These are phyloP conservation scores for Clarkia xantiana DNA, from an alignment of 345 rosid genomes.

Conservation along the genomic window DNA sequence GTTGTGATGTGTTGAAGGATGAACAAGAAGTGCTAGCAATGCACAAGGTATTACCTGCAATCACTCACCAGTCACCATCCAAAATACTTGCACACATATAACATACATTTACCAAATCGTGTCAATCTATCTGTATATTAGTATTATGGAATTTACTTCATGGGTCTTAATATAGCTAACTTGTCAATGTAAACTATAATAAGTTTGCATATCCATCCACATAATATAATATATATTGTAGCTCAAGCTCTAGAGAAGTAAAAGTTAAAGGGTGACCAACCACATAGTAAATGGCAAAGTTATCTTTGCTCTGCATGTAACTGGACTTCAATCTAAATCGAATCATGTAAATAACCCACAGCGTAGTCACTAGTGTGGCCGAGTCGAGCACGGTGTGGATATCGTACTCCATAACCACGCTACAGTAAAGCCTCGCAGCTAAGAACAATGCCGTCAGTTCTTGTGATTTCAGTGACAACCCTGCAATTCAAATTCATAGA, in stretches of 20 bases:
- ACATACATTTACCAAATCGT: not conserved
- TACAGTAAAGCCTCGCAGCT: slow-evolving; percentile 82
- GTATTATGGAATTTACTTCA: too few species aligned
- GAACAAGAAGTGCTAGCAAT: slow-evolving; percentile 53
- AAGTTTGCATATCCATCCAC: too few species aligned
- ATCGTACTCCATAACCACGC: slow-evolving; percentile 98
- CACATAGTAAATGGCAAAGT: slow-evolving; percentile 76
- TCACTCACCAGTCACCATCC: not conserved
- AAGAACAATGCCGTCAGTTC: slow-evolving; percentile 87
- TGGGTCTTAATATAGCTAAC: too few species aligned
- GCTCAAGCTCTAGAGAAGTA: too few species aligned
- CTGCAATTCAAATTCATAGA: slow-evolving; percentile 19
- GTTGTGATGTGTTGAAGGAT: slow-evolving; percentile 89
- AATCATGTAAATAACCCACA: slow-evolving; percentile 97
- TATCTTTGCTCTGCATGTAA: slow-evolving; percentile 93
- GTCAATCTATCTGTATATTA: too few species aligned
- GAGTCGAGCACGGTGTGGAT: slow-evolving; percentile 89
- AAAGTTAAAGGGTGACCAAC: slow-evolving; percentile 33
- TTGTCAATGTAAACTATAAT: too few species aligned
- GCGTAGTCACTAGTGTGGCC: slow-evolving; percentile 79
- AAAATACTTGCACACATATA: not conserved
- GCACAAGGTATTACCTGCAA: slow-evolving; percentile 76
- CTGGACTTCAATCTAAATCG: slow-evolving; percentile 76
- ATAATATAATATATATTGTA: too few species aligned
- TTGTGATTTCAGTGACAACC: slow-evolving; percentile 84